These are phyloP conservation scores for Podila minutissima DNA, from an alignment of 192 early-diverging fungal species.

Conservation along the genomic window DNA sequence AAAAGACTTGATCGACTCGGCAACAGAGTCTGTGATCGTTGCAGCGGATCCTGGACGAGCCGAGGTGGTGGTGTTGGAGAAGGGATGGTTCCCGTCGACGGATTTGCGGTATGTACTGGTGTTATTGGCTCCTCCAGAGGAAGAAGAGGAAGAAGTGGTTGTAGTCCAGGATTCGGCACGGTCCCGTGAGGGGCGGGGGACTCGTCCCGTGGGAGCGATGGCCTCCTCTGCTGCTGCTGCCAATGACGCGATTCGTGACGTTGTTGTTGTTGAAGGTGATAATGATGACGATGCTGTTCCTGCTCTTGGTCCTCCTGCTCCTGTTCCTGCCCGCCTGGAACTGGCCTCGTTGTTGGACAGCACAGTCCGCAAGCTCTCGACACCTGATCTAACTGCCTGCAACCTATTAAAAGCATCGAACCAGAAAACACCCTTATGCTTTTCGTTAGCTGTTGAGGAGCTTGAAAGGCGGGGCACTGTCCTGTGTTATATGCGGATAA, in stretches of 20 bases:
- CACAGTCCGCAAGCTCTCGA: constrained; percentile 40
- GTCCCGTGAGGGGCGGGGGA: background rate
- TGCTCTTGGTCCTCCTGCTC: background rate
- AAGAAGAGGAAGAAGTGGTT: background rate
- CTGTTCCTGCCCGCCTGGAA: background rate
- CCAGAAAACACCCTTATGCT: background rate
- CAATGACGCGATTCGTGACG: too few relatives aligned
- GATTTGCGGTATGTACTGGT: background rate
- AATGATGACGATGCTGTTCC: background rate
- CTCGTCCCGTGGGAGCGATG: background rate
- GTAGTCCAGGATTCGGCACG: background rate
- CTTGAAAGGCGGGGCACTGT: background rate
- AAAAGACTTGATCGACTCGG: constrained; percentile 41
- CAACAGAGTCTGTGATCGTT: constrained; percentile 37
- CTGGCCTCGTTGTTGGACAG: constrained; percentile 21
- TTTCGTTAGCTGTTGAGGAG: background rate
- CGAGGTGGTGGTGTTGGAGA: too few relatives aligned
- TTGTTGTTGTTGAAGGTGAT: background rate
- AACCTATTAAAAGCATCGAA: constrained; percentile 13
- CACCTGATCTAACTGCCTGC: constrained; percentile 45
- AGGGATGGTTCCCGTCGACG: background rate
- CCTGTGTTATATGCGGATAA: background rate
- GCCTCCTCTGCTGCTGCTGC: constrained; percentile 1
- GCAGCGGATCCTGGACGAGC: background rate
- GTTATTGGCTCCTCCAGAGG: background rate